phyloP scores from a whole-genome alignment of 495 filamentous ascomycete species.

The Amniculicola lignicola region DNA sequence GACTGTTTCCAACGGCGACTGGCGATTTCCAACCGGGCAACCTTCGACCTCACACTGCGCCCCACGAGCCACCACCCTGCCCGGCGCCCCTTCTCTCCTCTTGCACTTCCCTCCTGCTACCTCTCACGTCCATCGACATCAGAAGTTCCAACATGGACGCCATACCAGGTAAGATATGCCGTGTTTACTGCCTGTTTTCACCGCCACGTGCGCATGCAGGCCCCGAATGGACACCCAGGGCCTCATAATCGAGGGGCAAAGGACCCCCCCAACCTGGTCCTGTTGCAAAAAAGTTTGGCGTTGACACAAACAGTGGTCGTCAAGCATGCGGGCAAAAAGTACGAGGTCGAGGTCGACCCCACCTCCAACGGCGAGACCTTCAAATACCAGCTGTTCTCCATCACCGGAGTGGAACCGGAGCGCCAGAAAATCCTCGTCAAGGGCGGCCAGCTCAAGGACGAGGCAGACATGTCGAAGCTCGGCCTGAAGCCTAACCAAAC shows the following conservation, averaged over 20 bases:
- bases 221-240: no score
- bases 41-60: conserved; percentile 10
- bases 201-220: conserved; percentile 10
- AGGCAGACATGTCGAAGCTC: conserved; percentile 77
- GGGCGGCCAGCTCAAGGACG: conserved; percentile 92
- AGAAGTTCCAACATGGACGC: conserved; percentile 34
- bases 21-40: conserved; percentile 3
- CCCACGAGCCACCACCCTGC: conserved; percentile 4
- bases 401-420: conserved; percentile 94
- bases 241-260: no score
- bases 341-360: conserved; percentile 88
- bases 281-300: not conserved
- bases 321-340: conserved; percentile 90
- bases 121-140: not conserved
- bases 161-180: conserved; percentile 41
- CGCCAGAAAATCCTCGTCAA: conserved; percentile 94
- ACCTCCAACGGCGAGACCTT: conserved; percentile 83
- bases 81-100: not conserved
- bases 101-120: not conserved
- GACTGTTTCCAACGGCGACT: conserved; percentile 6
- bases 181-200: not conserved
- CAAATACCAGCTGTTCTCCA: conserved; percentile 90
- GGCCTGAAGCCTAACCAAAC: conserved; percentile 79
- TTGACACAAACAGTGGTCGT: conserved; percentile 66
- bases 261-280: no score